Evolutionary conservation across 1,284 basidiomycete species (phyloP), one percentile per base, ranked within the genome.

Genomic region (Schizopora paradoxa): DNA sequence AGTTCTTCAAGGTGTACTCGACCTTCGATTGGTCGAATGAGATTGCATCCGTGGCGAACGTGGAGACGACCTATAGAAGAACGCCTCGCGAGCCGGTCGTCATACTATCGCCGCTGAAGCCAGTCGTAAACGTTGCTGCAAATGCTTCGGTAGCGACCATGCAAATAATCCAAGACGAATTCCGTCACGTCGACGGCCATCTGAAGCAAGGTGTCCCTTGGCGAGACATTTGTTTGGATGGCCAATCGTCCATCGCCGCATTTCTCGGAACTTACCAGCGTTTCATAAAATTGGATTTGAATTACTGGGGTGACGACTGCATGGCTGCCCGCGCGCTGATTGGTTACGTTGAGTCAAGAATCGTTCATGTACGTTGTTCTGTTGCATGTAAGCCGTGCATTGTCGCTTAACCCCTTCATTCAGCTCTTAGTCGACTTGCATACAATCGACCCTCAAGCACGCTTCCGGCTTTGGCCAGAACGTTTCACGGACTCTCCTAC

Each of bases 361-460:
- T 58, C 13, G 49, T 53, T 21, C 51, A 48, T 37, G 57, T 58
- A 41, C 45, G 56, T 42, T 22, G 28, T 21, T 31, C 33, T 26
- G 1, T 40, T 33, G 13, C 14, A 5, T 27, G 34, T 31, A 8
- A 14, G 2, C 14, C 23, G 35, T 4, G 25, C 25, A 19, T 50
- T 29, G 29, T 34, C n/a, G 19, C 23, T 36, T 14, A 33, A n/a
- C 23, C 45, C 18, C 26, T 33, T 28, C 41, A 16, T 45, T 14
- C 38, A 58, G 57, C 34, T 58, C 11, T 43, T 58, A 33, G 53
- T 54, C 7, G 51, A 51, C 11, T 39, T 58, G n/a, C 45, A 53
- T 29, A 33, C 40, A 5, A 34, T 49, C 23, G 45, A 50, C 18
- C 49, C 51, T 16, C n/a, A 33, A 19, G 26, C 52, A 6, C 16